Evolutionary conservation across 768 basidiomycete species (phyloP).

Genomic region (Tubosaeta sp.): DNA sequence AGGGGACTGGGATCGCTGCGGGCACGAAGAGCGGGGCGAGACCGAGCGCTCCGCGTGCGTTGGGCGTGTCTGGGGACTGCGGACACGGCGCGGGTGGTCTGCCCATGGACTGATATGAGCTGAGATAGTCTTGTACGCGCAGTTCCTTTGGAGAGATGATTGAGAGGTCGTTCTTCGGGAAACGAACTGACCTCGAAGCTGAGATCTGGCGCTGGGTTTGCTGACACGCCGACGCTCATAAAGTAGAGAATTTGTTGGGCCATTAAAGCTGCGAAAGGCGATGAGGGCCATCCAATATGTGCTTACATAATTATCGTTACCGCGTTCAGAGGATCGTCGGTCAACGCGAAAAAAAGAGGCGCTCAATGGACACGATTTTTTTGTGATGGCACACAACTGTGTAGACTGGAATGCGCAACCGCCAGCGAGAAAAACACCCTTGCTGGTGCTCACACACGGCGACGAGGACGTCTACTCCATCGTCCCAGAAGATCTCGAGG

Average conservation of each 20-base stretch:
- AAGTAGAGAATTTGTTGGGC: conserved; percentile 20
- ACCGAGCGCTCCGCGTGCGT: conserved; percentile 41
- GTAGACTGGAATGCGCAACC: conserved; percentile 21
- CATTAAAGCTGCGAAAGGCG: not conserved
- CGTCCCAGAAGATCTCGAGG: conserved; percentile 18
- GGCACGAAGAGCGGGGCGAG: conserved; percentile 54
- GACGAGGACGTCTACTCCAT: conserved; percentile 15
- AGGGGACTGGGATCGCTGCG: conserved; percentile 17
- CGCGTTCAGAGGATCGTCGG: not conserved
- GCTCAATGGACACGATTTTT: too few species aligned
- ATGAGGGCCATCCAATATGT: not conserved
- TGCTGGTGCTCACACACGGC: conserved; percentile 17
- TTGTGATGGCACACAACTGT: conserved; percentile 21
- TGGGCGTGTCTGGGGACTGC: conserved; percentile 40
- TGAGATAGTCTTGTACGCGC: conserved; percentile 51
- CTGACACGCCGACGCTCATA: conserved; percentile 26
- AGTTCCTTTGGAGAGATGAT: conserved; percentile 40
- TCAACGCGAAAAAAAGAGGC: too few species aligned
- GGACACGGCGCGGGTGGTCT: conserved; percentile 47
- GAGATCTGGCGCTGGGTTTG: conserved; percentile 10
- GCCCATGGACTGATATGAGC: conserved; percentile 43
- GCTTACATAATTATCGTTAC: conserved; percentile 11
- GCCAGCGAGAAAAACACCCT: conserved; percentile 17
- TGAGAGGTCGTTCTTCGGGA: too few species aligned
- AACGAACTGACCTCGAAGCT: conserved; percentile 27